A percentile compares a stretch with the other conserved stretches of the same genome.
These are phyloP conservation scores for Colletotrichum sp. DNA, from an alignment of 2,329 filamentous ascomycete species.

Conservation along the genomic window DNA sequence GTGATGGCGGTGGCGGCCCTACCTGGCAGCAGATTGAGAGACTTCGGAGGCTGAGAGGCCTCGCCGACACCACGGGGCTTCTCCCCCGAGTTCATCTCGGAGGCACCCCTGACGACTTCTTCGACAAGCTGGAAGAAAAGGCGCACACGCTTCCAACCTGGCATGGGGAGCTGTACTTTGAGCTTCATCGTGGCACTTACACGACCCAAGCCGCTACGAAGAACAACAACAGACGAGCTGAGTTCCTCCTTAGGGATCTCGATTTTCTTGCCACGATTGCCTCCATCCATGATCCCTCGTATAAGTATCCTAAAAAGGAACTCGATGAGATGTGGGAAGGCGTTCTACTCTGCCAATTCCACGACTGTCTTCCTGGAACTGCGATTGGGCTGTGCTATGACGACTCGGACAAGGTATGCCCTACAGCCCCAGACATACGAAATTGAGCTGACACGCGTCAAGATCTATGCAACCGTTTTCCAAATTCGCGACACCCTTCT, in stretches of 20 bases:
- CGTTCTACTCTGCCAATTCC: slow-evolving; percentile 71
- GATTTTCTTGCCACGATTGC: slow-evolving; percentile 69
- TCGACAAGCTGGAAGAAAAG: slow-evolving; percentile 64
- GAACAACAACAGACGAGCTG: slow-evolving; percentile 66
- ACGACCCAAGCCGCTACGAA: slow-evolving; percentile 75
- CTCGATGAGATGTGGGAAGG: slow-evolving; percentile 73
- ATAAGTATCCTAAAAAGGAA: slow-evolving; percentile 70
- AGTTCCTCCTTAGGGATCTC: slow-evolving; percentile 69
- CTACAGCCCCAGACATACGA: too few species aligned
- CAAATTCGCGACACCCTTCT: background rate
- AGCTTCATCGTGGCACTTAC: slow-evolving; percentile 72
- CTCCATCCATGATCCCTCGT: slow-evolving; percentile 56
- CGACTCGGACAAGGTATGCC: slow-evolving; percentile 61
- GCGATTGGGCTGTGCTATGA: slow-evolving; percentile 75
- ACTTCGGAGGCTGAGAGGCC: slow-evolving; percentile 67
- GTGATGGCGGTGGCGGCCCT: slow-evolving; percentile 71
- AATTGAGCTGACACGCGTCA: background rate
- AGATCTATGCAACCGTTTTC: background rate
- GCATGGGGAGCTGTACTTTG: slow-evolving; percentile 75
- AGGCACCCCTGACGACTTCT: slow-evolving; percentile 71
- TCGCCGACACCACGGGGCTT: slow-evolving; percentile 62
- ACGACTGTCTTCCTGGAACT: slow-evolving; percentile 71
- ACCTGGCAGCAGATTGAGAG: slow-evolving; percentile 71
- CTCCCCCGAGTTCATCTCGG: slow-evolving; percentile 69
- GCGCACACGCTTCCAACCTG: slow-evolving; percentile 67